phyloP scores from a whole-genome alignment of 2,329 filamentous ascomycete species.

The Botrytis deweyae region DNA sequence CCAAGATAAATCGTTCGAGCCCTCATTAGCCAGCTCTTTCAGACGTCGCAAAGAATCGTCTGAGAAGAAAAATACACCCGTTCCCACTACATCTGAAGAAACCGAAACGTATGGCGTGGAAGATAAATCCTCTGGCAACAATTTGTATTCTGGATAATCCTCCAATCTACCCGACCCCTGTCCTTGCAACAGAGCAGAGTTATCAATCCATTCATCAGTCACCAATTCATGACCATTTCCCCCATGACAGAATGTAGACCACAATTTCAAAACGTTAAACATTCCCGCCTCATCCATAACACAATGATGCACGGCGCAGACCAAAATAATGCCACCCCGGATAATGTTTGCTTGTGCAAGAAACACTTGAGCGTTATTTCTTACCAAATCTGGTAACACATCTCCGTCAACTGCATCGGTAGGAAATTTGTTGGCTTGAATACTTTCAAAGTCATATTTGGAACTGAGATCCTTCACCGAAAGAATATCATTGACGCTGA shows the following conservation, averaged over 20 bases:
- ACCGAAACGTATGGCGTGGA: not conserved
- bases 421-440: not conserved
- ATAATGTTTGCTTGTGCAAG: conserved; percentile 10
- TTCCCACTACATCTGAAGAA: conserved; percentile 4
- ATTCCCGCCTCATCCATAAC: conserved; percentile 12
- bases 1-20: not conserved
- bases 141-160: not conserved
- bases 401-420: conserved; percentile 2
- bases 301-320: conserved; percentile 5
- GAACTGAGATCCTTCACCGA: conserved; percentile 3
- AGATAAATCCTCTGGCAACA: not conserved
- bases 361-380: not conserved
- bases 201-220: not conserved
- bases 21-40: conserved; percentile 2
- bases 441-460: conserved; percentile 12
- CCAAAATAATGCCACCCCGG: not conserved
- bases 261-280: conserved; percentile 1
- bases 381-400: not conserved
- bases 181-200: conserved; percentile 7
- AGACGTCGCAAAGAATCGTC: conserved; percentile 2
- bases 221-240: not conserved
- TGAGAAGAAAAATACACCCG: conserved; percentile 9
- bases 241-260: conserved; percentile 4
- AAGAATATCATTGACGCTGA: not conserved
- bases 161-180: not conserved